Conservation (phyloP, 768 basidiomycete genomes). For the Auriscalpium microsporum region DNA sequence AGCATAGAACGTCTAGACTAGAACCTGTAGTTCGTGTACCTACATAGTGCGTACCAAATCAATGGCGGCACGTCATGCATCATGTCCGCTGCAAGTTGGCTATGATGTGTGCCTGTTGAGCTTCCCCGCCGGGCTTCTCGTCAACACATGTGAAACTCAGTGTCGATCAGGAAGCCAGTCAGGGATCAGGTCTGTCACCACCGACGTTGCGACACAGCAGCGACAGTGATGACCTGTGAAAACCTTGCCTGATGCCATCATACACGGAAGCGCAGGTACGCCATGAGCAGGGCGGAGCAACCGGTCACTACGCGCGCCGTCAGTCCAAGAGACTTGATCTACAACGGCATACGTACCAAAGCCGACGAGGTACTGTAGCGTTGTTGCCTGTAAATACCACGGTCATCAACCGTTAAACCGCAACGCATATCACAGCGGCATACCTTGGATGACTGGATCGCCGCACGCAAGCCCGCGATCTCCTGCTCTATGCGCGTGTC, state of each 20-base stretch:
- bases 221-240: neutral
- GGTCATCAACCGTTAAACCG: neutral
- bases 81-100: too few species aligned
- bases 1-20: too few species aligned
- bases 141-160: too few species aligned
- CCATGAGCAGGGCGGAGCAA: conserved; percentile 80
- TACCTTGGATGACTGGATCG: conserved; percentile 81
- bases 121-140: too few species aligned
- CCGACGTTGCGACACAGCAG: neutral
- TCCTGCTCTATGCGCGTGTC: conserved; percentile 96
- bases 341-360: conserved; percentile 49
- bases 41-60: too few species aligned
- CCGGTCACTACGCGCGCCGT: conserved; percentile 57
- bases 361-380: conserved; percentile 80
- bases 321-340: neutral
- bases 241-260: conserved; percentile 13
- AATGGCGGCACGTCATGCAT: too few species aligned
- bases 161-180: too few species aligned
- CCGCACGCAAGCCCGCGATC: conserved; percentile 77
- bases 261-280: conserved; percentile 66
- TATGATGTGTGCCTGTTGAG: too few species aligned
- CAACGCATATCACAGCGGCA: neutral
- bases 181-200: too few species aligned
- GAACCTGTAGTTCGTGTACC: too few species aligned
- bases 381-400: conserved; percentile 52